These are phyloP conservation scores for Yamadazyma insecticola DNA, from an alignment of 805 yeast genomes.

Conservation along the genomic window DNA sequence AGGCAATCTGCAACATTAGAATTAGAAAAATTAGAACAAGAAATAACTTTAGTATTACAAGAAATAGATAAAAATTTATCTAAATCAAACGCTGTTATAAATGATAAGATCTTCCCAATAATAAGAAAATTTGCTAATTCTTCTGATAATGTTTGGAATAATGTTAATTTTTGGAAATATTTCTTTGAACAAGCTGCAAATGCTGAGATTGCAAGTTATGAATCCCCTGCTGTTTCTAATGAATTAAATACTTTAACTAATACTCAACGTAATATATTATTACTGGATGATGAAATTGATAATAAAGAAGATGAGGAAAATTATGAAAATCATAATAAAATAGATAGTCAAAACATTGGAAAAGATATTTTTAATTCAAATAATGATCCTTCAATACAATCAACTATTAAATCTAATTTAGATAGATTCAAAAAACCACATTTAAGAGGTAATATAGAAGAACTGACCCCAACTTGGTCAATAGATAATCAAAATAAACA, in stretches of 20 bases:
- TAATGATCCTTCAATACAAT: background rate
- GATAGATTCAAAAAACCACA: conserved; percentile 15
- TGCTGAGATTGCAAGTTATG: conserved; percentile 54
- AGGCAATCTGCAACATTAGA: conserved; percentile 25
- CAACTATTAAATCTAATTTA: background rate
- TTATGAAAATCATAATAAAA: conserved; percentile 4
- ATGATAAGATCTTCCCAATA: conserved; percentile 64
- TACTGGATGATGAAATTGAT: conserved; percentile 14
- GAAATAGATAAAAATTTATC: conserved; percentile 73
- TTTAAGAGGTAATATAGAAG: conserved; percentile 17
- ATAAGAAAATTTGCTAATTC: conserved; percentile 55
- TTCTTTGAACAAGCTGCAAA: conserved; percentile 74
- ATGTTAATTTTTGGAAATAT: conserved; percentile 69
- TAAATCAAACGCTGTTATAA: conserved; percentile 61
- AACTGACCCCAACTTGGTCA: conserved; percentile 34
- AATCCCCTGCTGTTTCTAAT: conserved; percentile 26
- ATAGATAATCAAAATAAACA: conserved; percentile 18
- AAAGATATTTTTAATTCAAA: background rate
- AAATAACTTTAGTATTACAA: conserved; percentile 71
- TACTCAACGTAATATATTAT: conserved; percentile 11
- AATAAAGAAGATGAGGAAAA: conserved; percentile 12
- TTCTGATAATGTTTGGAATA: conserved; percentile 59
- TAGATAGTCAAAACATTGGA: conserved; percentile 1
- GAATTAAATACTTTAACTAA: conserved; percentile 19
- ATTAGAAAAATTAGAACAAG: conserved; percentile 69